Evolutionary conservation across 83 land plant species (phyloP).

Genomic region (Picea mariana): DNA sequence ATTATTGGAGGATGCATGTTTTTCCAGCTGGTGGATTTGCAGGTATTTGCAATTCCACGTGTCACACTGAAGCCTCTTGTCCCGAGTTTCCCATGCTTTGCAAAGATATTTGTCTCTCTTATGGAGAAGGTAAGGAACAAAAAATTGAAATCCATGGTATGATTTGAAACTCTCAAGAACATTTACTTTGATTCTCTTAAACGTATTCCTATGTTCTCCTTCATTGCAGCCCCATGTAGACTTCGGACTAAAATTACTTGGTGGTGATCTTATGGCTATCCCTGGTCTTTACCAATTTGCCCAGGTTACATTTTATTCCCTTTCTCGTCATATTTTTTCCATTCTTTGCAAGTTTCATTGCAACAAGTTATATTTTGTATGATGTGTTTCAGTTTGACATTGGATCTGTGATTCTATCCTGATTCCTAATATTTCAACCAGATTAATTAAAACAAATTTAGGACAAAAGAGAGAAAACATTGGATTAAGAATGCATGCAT

Average conservation of each 20-base stretch:
- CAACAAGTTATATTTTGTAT: neutral
- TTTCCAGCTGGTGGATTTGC: constrained; percentile 86
- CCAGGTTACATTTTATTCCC: constrained; percentile 48
- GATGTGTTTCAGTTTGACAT: neutral
- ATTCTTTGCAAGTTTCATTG: neutral
- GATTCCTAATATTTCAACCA: neutral
- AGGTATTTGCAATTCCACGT: constrained; percentile 87
- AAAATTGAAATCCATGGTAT: neutral
- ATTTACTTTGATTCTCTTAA: neutral
- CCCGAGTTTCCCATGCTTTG: constrained; percentile 87
- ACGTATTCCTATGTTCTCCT: neutral
- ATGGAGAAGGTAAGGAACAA: constrained; percentile 80
- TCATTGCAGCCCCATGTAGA: constrained; percentile 88
- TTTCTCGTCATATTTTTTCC: constrained; percentile 1
- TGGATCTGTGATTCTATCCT: neutral
- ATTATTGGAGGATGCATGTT: constrained; percentile 5
- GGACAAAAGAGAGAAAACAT: neutral
- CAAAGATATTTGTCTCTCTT: constrained; percentile 81
- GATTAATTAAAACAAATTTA: too few species aligned
- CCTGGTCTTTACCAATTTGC: constrained; percentile 83
- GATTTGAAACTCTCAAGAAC: neutral
- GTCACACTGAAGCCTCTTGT: constrained; percentile 91
- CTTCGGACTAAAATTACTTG: constrained; percentile 85
- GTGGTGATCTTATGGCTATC: constrained; percentile 87
- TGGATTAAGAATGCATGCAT: constrained; percentile 1